phyloP scores from a whole-genome alignment of 2,329 filamentous ascomycete genomes.

The Pseudogymnoascus sp. region DNA sequence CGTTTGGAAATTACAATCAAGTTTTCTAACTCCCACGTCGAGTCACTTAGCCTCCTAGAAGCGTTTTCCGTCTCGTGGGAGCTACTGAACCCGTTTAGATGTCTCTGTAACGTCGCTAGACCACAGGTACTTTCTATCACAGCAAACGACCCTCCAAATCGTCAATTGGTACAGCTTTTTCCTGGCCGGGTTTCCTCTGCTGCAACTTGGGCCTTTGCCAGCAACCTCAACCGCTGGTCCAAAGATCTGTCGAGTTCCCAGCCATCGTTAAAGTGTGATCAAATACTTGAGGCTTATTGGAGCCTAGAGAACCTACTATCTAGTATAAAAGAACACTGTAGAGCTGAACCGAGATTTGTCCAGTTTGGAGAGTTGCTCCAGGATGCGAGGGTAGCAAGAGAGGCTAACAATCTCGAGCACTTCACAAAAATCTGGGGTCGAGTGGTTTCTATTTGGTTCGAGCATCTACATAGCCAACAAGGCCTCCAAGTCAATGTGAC shows the following conservation, averaged over 20 bases:
- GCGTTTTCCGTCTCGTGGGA: conserved; percentile 8
- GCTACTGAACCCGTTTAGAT: conserved; percentile 15
- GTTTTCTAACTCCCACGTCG: conserved; percentile 13
- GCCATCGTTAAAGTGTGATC: conserved; percentile 7
- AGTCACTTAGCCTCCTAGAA: conserved; percentile 12
- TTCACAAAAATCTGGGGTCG: conserved; percentile 15
- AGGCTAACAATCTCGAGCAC: conserved; percentile 13
- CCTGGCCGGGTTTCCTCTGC: conserved; percentile 8
- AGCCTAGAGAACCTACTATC: conserved; percentile 18
- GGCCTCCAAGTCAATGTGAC: conserved; percentile 14
- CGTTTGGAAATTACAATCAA: neutral
- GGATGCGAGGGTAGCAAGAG: conserved; percentile 15
- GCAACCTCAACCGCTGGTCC: conserved; percentile 11
- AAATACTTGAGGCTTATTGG: conserved; percentile 20
- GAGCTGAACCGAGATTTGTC: neutral
- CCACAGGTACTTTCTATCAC: conserved; percentile 11
- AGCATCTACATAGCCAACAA: conserved; percentile 14
- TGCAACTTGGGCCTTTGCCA: conserved; percentile 10
- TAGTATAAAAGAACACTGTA: conserved; percentile 15
- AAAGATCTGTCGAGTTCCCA: conserved; percentile 16
- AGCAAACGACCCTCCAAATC: neutral
- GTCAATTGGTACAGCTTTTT: conserved; percentile 11
- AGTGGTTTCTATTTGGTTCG: conserved; percentile 17
- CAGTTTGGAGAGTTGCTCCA: conserved; percentile 15
- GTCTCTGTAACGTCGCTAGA: conserved; percentile 15